Base-by-base conservation (phyloP, 257 asterid species). In the Ballota nigra region DNA sequence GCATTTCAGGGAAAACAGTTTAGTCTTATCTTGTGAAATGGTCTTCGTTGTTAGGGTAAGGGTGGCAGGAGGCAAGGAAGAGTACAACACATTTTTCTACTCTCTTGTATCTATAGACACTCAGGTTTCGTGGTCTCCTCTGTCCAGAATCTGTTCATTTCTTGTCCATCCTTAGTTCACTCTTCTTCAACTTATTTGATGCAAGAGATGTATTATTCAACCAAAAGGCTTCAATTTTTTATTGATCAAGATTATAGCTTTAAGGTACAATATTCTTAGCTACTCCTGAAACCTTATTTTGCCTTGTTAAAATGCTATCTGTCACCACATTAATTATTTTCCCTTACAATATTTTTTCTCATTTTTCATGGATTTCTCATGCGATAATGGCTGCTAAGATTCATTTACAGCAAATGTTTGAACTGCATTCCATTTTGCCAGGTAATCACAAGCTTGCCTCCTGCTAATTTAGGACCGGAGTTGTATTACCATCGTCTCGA, bases 91-190 rank as follows among this genome's bases (percentile, higher is more conserved):
- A 5, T 94, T 94, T 78, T 94, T 94, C 83, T 94, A 94, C 83
- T 94, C 99, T 60, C 99, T 94, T 63, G 99, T 94, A 64, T 94
- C 99, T 40, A 94, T 97, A 1, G 99, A 94, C 85, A 94, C 99
- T 40, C 97, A 94, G 81, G 96, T 93, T 34, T n/a, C n/a, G n/a
- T n/a, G n/a, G n/a, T n/a, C n/a, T n/a, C n/a, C n/a, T n/a, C n/a
- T 58, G 63, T 66, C 72, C 52, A 75, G 33, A 72, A 70, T 41
- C 16, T 72, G 49, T 53, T 71, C 45, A 19, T 41, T 31, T 36
- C 26, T 59, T 8, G 3, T 45, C n/a, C 58, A 36, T 66, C 16
- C 23, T 40, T 23, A 51, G 31, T 36, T 43, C 57, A 22, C 45
- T 76, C 24, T 45, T 19, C 33, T 6, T 43, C 67, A 5, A 24